phyloP scores from a whole-genome alignment of 306 rosid genomes.

The Sphenostylis stenocarpa region DNA sequence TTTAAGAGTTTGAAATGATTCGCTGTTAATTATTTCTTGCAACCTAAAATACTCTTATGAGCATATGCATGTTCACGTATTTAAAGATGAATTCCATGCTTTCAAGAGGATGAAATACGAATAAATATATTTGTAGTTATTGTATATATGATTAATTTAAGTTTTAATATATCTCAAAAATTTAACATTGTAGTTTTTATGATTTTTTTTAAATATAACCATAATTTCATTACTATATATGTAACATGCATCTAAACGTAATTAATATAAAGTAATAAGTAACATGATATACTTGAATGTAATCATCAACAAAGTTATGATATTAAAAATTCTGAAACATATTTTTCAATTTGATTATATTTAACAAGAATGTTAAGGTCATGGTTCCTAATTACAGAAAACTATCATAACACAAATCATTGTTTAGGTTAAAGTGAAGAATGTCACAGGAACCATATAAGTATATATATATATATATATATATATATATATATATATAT shows the following conservation, averaged over 20 bases:
- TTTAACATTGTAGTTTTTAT: neutral
- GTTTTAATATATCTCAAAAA: neutral
- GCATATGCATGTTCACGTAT: neutral
- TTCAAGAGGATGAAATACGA: neutral
- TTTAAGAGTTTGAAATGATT: neutral
- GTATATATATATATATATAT: no score
- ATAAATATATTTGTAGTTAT: neutral
- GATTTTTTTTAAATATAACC: neutral
- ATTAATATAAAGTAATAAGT: neutral
- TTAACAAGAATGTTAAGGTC: no score
- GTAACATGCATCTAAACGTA: neutral
- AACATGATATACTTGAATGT: neutral
- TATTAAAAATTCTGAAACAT: no score
- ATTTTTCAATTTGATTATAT: no score
- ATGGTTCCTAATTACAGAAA: no score
- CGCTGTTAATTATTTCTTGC: neutral
- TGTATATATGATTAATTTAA: neutral
- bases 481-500: no score
- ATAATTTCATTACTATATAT: neutral
- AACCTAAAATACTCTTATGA: neutral
- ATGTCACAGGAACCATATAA: no score
- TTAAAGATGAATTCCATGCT: neutral
- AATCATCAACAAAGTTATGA: neutral
- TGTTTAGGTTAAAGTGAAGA: no score
- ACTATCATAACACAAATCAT: no score